Evolutionary conservation across 345 rosid genomes (phyloP).

Genomic region (Nephelium lappaceum): DNA sequence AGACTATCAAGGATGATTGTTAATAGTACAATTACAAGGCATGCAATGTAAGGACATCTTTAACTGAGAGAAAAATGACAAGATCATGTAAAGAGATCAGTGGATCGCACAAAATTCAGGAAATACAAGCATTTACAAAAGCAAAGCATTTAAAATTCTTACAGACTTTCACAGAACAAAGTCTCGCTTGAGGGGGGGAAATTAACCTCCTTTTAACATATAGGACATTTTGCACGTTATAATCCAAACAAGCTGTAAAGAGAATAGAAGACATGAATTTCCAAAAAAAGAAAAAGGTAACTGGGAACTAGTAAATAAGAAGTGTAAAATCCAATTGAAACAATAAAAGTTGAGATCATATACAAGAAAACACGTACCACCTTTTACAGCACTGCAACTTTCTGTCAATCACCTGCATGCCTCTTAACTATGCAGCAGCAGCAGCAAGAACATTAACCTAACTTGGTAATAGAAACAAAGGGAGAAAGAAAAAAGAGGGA

Average conservation of each 20-base stretch:
- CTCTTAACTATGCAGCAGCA: constrained; percentile 41
- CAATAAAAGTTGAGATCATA: constrained; percentile 19
- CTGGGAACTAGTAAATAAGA: constrained; percentile 10
- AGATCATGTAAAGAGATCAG: background rate
- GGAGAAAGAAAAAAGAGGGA: constrained; percentile 10
- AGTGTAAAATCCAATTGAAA: constrained; percentile 13
- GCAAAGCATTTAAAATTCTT: background rate
- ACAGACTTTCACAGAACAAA: constrained; percentile 8
- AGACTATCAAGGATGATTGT: background rate
- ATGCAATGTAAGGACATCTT: background rate
- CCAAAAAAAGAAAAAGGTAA: constrained; percentile 19
- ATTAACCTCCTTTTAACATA: background rate
- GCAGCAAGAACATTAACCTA: constrained; percentile 37
- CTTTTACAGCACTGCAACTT: constrained; percentile 52
- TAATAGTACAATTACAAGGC: background rate
- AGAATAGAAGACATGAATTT: constrained; percentile 16
- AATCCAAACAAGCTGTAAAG: constrained; percentile 35
- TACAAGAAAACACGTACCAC: constrained; percentile 46
- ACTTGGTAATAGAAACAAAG: constrained; percentile 39
- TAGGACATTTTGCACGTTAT: constrained; percentile 20
- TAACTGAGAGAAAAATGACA: background rate
- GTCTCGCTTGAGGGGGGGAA: background rate
- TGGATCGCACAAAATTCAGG: background rate
- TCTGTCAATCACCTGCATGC: constrained; percentile 47
- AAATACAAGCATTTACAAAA: background rate